Base-by-base conservation (phyloP, 768 basidiomycete genomes). In the Leccinum subtestaceum region DNA sequence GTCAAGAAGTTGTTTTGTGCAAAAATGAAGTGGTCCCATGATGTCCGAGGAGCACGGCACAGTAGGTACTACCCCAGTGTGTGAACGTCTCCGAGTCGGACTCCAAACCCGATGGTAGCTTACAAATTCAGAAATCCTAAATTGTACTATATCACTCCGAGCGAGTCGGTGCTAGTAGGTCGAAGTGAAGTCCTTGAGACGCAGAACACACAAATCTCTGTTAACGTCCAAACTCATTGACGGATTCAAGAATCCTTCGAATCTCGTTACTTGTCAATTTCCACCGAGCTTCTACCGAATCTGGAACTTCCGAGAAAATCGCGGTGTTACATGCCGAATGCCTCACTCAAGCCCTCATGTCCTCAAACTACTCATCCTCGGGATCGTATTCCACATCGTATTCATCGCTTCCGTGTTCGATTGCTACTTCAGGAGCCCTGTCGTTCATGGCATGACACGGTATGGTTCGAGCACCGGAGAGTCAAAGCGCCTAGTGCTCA, bases 351-450 rank as follows among this genome's bases (percentile, higher is more conserved):
- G 38, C 21, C 54, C 48, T 29, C 61, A 63, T 62, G 70, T 73
- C 51, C 31, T 65, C 66, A 64, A 75, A 57, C 75, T 90, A 15
- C 79, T 93, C 15, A 59, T 82, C n/a, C 70, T 89, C 45, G 89
- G 88, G 32, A 78, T 93, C 38, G 67, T 86, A 40, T 92, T 93
- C 67, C 91, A 94, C 67, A 70, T 89, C 54, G 77, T 86, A 5
- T 91, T 84, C 72, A 87, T 88, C 55, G 81, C 79, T 36, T 85
- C 87, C 3, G 84, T 79, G 15, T 95, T 95, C 73, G 90, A 93
- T 74, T 93, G 91, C 72, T 95, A 94, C 71, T 95, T 95, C 70
- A 89, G 84, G 25, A 89, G 86, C 64, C 88, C 91, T 0, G 89
- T 91, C 8, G 89, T 91, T 23, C 80, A 86, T 76, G 89, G 89